Evolutionary conservation across 2,329 filamentous ascomycete genomes (phyloP).

Genomic region (Diaporthe citri): DNA sequence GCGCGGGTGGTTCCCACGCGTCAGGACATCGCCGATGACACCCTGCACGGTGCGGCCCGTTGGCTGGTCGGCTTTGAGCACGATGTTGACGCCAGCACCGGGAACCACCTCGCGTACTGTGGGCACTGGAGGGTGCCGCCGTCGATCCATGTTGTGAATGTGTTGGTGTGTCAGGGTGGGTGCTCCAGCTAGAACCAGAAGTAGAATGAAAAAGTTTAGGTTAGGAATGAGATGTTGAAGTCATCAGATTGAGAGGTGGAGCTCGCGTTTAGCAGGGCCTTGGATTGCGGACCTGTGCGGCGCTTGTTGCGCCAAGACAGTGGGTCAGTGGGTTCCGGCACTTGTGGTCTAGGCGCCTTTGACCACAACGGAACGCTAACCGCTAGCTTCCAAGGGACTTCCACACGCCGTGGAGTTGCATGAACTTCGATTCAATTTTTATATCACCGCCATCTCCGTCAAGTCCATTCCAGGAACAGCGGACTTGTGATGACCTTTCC

Average conservation of each 20-base stretch:
- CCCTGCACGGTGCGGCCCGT: constrained; percentile 80
- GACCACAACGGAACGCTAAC: background rate
- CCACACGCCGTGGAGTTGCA: too few relatives aligned
- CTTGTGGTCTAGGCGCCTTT: background rate
- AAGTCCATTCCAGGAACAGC: constrained; percentile 38
- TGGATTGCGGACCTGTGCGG: background rate
- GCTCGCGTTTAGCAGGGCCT: background rate
- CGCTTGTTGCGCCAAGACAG: background rate
- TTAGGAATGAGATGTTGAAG: background rate
- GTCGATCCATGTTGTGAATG: background rate
- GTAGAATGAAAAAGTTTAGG: background rate
- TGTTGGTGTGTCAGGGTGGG: background rate
- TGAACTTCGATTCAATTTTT: too few relatives aligned
- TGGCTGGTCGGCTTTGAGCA: constrained; percentile 81
- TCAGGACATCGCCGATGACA: constrained; percentile 75
- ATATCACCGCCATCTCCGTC: too few relatives aligned
- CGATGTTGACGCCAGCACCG: constrained; percentile 76
- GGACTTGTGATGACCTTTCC: constrained; percentile 45
- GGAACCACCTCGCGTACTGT: constrained; percentile 65
- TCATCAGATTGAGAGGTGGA: background rate
- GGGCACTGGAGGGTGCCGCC: constrained; percentile 53
- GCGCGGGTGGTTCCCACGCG: constrained; percentile 79
- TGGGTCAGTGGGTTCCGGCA: background rate
- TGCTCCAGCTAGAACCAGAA: background rate
- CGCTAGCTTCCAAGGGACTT: background rate